Evolutionary conservation across 306 rosid genomes (phyloP), one percentile per base, ranked within the genome.

Genomic region (Parietaria judaica): DNA sequence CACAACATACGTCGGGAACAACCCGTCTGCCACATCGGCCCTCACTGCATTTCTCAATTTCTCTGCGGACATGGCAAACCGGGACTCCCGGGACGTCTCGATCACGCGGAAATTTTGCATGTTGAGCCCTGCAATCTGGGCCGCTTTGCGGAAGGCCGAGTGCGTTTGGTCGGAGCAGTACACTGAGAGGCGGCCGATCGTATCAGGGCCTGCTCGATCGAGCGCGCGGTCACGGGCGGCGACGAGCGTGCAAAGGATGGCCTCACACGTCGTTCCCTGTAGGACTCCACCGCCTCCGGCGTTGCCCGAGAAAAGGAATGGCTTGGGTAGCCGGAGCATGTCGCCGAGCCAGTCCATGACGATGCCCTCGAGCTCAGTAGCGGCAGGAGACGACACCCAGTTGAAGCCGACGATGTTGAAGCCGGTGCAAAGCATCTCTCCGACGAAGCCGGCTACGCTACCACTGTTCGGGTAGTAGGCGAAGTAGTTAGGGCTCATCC

Each of bases 91-190:
- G 11, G 51, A 43, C 1, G 83, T 81, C 52, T 49, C 13, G 6
- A 81, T 65, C 38, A 49, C 61, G 5, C 75, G 47, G 6, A 71
- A 58, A 14, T 69, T 74, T 0, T 34, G 44, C 1, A 64, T 61
- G 1, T 54, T 48, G 65, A 74, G 59, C 35, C 80, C 86, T 11
- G 72, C 76, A 13, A 72, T 65, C 8, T 11, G 60, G 2, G 77
- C 15, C 0, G 81, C 79, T 14, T 80, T 80, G 61, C 60, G 62
- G 6, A 81, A 13, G 3, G 67, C 60, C 3, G 70, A 46, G 56
- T 77, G 83, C 13, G 86, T 72, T 56, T 81, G 83, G 9, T 81
- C 83, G 0, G 83, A 81, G 3, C 72, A 67, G 64, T 77, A 81
- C 14, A 81, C 76, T 5, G 75, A 71, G 1, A 81, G 64, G 54